Evolutionary conservation across 73 alveolate genomes (phyloP).

Genomic region (Paramecium octaurelia): DNA sequence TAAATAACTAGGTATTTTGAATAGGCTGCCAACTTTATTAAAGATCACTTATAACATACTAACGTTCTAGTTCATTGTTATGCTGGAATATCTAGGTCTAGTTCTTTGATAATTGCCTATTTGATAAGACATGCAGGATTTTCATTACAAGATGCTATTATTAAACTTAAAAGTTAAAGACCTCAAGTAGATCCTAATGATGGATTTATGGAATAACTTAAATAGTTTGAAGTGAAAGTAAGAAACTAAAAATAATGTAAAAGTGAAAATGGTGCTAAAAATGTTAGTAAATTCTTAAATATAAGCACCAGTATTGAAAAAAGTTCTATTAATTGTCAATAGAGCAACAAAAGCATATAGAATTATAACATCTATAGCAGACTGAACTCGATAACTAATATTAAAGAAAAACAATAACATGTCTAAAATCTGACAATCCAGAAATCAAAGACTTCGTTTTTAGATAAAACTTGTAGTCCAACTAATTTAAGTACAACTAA

Average conservation of each 20-base stretch:
- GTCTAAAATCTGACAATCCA: background rate
- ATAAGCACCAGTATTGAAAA: background rate
- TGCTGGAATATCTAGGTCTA: conserved; percentile 64
- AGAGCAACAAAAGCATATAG: background rate
- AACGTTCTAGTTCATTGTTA: conserved; percentile 46
- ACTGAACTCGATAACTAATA: background rate
- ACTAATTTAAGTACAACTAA: background rate
- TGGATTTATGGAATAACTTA: background rate
- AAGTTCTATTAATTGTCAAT: background rate
- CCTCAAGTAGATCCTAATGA: conserved; percentile 9
- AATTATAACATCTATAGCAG: background rate
- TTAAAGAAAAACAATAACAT: background rate
- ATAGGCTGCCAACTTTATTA: background rate
- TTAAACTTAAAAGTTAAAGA: background rate
- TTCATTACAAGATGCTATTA: background rate
- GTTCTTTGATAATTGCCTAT: conserved; percentile 48
- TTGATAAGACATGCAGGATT: conserved; percentile 14
- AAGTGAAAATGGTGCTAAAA: background rate
- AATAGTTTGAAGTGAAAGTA: background rate
- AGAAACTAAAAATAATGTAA: background rate
- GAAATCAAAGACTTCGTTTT: background rate
- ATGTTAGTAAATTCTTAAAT: background rate
- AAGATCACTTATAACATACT: background rate
- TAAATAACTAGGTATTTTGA: background rate
- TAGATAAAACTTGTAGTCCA: background rate